phyloP scores from a whole-genome alignment of 169 alveolate species.

The Plasmodium adleri region DNA sequence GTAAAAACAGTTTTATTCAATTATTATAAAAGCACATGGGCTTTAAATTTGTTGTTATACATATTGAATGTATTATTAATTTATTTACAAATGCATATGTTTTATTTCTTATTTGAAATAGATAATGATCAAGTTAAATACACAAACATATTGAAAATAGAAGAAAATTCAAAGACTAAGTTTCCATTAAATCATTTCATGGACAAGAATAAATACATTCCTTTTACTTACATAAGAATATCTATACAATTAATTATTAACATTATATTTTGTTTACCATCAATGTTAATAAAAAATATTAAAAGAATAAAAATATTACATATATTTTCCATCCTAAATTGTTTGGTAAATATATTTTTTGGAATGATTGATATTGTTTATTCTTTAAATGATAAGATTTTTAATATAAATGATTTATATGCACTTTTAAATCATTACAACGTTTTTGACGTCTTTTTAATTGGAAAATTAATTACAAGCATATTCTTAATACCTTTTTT shows the following conservation, averaged over 20 bases:
- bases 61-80: slow-evolving; percentile 22
- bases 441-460: slow-evolving; percentile 46
- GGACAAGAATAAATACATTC: not conserved
- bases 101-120: slow-evolving; percentile 7
- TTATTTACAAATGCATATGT: slow-evolving; percentile 36
- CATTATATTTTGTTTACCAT: slow-evolving; percentile 26
- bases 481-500: slow-evolving; percentile 69
- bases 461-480: slow-evolving; percentile 55
- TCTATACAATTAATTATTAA: slow-evolving; percentile 12
- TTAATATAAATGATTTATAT: slow-evolving; percentile 17
- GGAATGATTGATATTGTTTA: slow-evolving; percentile 50
- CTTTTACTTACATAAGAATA: slow-evolving; percentile 19
- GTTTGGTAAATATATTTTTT: slow-evolving; percentile 41
- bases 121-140: not conserved
- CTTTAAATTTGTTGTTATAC: slow-evolving; percentile 8
- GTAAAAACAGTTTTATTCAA: slow-evolving; percentile 29
- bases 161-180: not conserved
- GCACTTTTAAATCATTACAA: slow-evolving; percentile 15
- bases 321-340: slow-evolving; percentile 25
- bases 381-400: slow-evolving; percentile 22
- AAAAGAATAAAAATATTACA: slow-evolving; percentile 16
- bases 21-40: slow-evolving; percentile 39
- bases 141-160: too few species aligned
- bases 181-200: slow-evolving; percentile 7
- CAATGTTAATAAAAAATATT: slow-evolving; percentile 8